These are phyloP conservation scores for Yamadazyma kitorensis DNA, from an alignment of 805 yeast species.

Conservation along the genomic window DNA sequence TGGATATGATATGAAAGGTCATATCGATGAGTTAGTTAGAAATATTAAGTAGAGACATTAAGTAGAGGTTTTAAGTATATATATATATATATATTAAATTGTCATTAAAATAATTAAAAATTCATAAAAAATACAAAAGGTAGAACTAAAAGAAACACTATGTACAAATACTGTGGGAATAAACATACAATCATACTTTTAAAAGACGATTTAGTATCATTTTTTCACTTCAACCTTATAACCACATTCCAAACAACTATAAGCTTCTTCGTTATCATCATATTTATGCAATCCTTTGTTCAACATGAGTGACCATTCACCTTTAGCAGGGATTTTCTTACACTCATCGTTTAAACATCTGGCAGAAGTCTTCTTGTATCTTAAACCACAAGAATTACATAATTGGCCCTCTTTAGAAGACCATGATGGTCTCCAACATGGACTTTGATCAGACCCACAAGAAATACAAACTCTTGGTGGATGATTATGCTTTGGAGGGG, in stretches of 20 bases:
- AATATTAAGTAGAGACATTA: no score
- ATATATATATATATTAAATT: no score
- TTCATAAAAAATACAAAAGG: background rate
- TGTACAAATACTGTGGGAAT: no score
- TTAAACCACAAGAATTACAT: slow-evolving; percentile 93
- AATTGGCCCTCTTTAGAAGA: slow-evolving; percentile 86
- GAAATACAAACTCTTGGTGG: slow-evolving; percentile 71
- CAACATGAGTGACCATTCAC: slow-evolving; percentile 90
- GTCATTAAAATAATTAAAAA: slow-evolving; percentile 1
- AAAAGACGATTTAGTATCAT: slow-evolving; percentile 5
- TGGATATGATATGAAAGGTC: slow-evolving; percentile 26
- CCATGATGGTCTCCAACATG: slow-evolving; percentile 99
- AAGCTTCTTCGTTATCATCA: slow-evolving; percentile 39
- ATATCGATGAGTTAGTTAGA: slow-evolving; percentile 18
- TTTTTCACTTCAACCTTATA: slow-evolving; percentile 39
- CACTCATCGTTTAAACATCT: slow-evolving; percentile 77
- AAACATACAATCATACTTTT: no score
- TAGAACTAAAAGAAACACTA: no score
- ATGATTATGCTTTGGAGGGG: slow-evolving; percentile 28
- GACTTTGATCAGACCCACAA: slow-evolving; percentile 86
- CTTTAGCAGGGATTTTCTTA: slow-evolving; percentile 90
- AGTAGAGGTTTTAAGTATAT: no score
- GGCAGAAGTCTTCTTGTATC: slow-evolving; percentile 92
- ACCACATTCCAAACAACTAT: slow-evolving; percentile 43
- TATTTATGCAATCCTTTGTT: slow-evolving; percentile 52